phyloP scores from a whole-genome alignment of 1,139 yeast species.

The Yamadazyma dendronema region DNA sequence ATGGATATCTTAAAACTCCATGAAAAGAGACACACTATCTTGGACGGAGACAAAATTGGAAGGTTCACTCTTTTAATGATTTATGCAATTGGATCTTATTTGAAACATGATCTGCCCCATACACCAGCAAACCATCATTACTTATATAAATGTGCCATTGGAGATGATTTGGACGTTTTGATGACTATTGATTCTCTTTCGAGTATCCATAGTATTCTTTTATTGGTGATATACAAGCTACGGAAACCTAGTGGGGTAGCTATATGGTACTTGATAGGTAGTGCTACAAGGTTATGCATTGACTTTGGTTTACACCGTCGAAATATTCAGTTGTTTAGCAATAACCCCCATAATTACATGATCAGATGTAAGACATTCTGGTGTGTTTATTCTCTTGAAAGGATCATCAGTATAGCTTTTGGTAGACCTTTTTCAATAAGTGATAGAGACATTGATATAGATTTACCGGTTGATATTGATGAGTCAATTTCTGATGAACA shows the following conservation, averaged over 20 bases:
- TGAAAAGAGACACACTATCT: conserved; percentile 1
- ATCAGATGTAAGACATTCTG: conserved; percentile 9
- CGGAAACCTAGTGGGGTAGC: conserved; percentile 11
- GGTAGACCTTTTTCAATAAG: conserved; percentile 12
- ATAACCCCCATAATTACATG: conserved; percentile 8
- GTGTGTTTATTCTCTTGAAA: conserved; percentile 11
- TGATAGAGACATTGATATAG: conserved; percentile 11
- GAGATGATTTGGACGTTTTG: conserved; percentile 2
- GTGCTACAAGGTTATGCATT: conserved; percentile 11
- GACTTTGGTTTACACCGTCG: conserved; percentile 12
- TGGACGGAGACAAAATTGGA: conserved; percentile 3
- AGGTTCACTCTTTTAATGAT: conserved; percentile 9
- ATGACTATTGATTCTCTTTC: conserved; percentile 3
- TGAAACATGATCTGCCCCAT: conserved; percentile 4
- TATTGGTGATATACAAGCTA: conserved; percentile 12
- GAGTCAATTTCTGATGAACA: conserved; percentile 8
- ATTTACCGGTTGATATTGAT: conserved; percentile 10
- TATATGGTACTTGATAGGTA: conserved; percentile 12
- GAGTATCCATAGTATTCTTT: conserved; percentile 8
- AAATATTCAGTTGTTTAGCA: conserved; percentile 6
- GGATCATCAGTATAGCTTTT: conserved; percentile 8
- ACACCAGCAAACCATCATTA: conserved; percentile 5
- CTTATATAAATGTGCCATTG: conserved; percentile 8
- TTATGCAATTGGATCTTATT: conserved; percentile 12
- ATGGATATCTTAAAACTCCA: conserved; percentile 6